A percentile compares a stretch with the other conserved stretches of the same genome.
phyloP scores from a whole-genome alignment of 805 yeast genomes.

The Starmerella kuoi region DNA sequence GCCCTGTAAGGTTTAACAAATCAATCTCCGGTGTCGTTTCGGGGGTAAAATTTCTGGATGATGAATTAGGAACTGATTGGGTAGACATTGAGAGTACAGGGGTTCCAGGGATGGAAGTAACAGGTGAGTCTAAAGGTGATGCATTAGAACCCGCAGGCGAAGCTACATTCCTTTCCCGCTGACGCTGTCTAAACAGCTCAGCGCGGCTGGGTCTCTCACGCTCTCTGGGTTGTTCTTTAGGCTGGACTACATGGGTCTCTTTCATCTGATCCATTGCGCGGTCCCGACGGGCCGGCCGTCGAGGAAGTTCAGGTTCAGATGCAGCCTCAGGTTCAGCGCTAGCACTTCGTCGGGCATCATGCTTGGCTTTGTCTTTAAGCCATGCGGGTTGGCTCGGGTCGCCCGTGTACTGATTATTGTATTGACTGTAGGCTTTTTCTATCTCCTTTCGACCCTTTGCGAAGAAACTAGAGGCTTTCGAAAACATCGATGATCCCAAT shows the following conservation, averaged over 20 bases:
- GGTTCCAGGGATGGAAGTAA: neutral
- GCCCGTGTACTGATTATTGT: constrained; percentile 31
- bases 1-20: constrained; percentile 15
- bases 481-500: constrained; percentile 43
- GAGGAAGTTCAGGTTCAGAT: constrained; percentile 1
- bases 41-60: constrained; percentile 1
- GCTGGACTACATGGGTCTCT: neutral
- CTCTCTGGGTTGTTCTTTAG: neutral
- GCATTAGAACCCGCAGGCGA: neutral
- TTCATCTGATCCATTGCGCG: neutral
- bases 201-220: constrained; percentile 15
- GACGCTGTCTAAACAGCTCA: constrained; percentile 16
- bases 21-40: constrained; percentile 11
- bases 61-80: neutral
- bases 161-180: constrained; percentile 7
- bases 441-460: constrained; percentile 49
- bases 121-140: neutral
- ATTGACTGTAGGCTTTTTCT: constrained; percentile 49
- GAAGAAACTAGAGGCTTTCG: constrained; percentile 48
- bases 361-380: constrained; percentile 46
- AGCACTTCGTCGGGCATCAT: constrained; percentile 10
- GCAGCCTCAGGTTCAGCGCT: neutral
- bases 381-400: constrained; percentile 49
- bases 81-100: neutral
- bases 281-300: neutral